Evolutionary conservation across 2,329 filamentous ascomycete genomes (phyloP), one percentile per base, ranked within the genome.

Genomic region (Pezicula neosporulosa): DNA sequence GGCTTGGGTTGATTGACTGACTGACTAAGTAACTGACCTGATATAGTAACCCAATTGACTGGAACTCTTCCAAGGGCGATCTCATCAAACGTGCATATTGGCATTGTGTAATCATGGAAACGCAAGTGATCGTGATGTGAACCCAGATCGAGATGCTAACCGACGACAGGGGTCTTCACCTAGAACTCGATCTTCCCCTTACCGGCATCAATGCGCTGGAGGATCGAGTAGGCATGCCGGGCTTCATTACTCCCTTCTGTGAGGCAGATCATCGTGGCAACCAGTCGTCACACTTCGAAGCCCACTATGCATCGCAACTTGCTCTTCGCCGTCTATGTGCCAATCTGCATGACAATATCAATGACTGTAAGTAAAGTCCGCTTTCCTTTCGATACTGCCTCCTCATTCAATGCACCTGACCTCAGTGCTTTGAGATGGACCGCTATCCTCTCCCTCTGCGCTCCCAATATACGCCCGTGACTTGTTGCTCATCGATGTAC

Each of bases 301-400:
- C 81, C 52, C 75, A 85, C 57, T 84, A 82, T 61, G 73, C 78
- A 2, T 82, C 81, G 0, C 80, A 84, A 59, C 77, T 85, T 43
- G 77, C 80, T 10, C 69, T 85, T 16, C 71, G 77, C 18, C 70
- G 77, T 21, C 66, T 85, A 3, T 77, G 78, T 36, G 71, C 74
- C 1, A 72, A 76, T 19, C 77, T 83, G 16, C 76, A 85, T 60
- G 68, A 69, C 41, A 70, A 71, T 3, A 71, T 85, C 27, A 76
- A 70, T 52, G 74, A 77, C 55, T 71, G 81, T 82, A 66, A 67
- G 77, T 68, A 30, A 21, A 21, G 13, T 35, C 21, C 36, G 48
- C 30, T 12, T 27, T 24, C 30, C 24, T 47, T 21, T 24, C n/a
- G 37, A 48, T 6, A 18, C 21, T 35, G n/a, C n/a, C n/a, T 28